Base-by-base conservation (phyloP, 2,329 filamentous ascomycete genomes). In the Fusarium sp. region DNA sequence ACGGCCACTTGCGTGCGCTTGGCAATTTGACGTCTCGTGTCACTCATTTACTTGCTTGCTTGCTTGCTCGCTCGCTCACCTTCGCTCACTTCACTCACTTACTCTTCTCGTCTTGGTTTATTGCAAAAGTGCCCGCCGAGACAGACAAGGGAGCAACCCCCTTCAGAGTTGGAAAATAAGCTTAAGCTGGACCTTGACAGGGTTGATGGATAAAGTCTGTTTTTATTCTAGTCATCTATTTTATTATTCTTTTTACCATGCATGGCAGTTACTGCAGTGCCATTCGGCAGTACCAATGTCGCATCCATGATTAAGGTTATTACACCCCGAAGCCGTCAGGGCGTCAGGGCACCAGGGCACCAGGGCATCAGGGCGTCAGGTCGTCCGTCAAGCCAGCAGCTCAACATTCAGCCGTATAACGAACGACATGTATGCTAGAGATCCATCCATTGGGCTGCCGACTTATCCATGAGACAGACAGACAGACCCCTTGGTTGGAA, bases 401-500 rank as follows among this genome's bases (percentile, higher is more conserved):
- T 25, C 8, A 25, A 25, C 6, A 7, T 25, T 25, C 6, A 25
- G 23, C 23, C 23, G 23, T 25, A 25, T 25, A 23, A 23, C n/a
- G n/a, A n/a, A n/a, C n/a, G n/a, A n/a, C n/a, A n/a, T n/a, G n/a
- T n/a, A n/a, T n/a, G n/a, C n/a, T n/a, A n/a, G n/a, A n/a, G n/a
- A n/a, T n/a, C n/a, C n/a, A n/a, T 57, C 49, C 23, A 25, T 25
- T 25, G 23, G 23, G 61, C 66, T 69, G 67, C 67, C 67, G 67
- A 65, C 59, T 69, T 69, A 69, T 68, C 66, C 66, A 69, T 64
- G 37, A 53, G 47, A n/a, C n/a, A n/a, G n/a, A n/a, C n/a, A n/a
- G n/a, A n/a, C n/a, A n/a, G n/a, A 41, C 62, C 53, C 63, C 57
- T 63, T 50, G 43, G 14, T 49, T 53, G 53, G 64, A 29, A 69